These are phyloP conservation scores for Articulospora tetracladia DNA, from an alignment of 495 filamentous ascomycete species.

Conservation along the genomic window DNA sequence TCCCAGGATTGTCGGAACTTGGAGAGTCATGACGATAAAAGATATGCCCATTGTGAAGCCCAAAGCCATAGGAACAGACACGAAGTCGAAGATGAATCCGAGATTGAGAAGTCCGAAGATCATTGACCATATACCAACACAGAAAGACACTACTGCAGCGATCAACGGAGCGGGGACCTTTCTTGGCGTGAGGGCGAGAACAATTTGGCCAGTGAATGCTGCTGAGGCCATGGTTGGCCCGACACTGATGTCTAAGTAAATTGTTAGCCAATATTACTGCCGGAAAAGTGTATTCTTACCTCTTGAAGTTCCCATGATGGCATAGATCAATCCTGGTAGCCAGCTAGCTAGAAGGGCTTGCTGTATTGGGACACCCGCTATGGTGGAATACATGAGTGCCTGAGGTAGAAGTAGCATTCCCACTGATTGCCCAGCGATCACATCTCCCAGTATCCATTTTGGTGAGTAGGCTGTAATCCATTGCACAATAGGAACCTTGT, in stretches of 20 bases:
- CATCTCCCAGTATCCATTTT: slow-evolving; percentile 14
- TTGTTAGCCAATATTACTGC: background rate
- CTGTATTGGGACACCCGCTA: slow-evolving; percentile 8
- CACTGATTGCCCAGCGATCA: slow-evolving; percentile 13
- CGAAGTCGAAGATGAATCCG: slow-evolving; percentile 16
- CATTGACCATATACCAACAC: slow-evolving; percentile 13
- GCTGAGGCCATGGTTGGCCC: slow-evolving; percentile 5
- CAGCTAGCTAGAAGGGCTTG: slow-evolving; percentile 10
- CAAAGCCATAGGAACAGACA: slow-evolving; percentile 13
- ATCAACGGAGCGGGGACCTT: slow-evolving; percentile 4
- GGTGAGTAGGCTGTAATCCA: slow-evolving; percentile 13
- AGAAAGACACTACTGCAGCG: slow-evolving; percentile 4
- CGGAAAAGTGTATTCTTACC: background rate
- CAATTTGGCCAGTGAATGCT: slow-evolving; percentile 4
- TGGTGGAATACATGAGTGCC: slow-evolving; percentile 3
- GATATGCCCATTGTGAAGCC: slow-evolving; percentile 4
- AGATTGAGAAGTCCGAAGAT: slow-evolving; percentile 14
- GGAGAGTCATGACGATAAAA: background rate
- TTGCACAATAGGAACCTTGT: slow-evolving; percentile 14
- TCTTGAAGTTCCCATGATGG: slow-evolving; percentile 16
- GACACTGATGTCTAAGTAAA: slow-evolving; percentile 7
- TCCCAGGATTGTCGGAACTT: slow-evolving; percentile 10
- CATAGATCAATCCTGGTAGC: slow-evolving; percentile 12
- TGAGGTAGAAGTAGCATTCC: slow-evolving; percentile 14
- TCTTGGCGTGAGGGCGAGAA: background rate